A percentile compares a stretch with the other conserved stretches of the same genome.
Conservation (phyloP, 2,329 filamentous ascomycete species). For the Akanthomyces uredinophilus region DNA sequence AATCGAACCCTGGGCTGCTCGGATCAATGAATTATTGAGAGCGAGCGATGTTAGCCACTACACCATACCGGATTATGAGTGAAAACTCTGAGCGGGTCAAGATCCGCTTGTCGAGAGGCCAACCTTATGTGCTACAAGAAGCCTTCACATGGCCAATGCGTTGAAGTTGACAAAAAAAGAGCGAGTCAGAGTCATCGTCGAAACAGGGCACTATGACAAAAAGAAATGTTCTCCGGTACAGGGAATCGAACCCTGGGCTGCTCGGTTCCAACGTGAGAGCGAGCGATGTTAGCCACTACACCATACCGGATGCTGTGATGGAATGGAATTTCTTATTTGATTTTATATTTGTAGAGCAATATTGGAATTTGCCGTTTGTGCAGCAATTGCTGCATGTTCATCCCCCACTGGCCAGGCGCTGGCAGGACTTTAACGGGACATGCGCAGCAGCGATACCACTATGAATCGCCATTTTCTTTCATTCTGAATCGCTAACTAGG, state of each 20-base stretch:
- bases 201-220: conserved; percentile 3
- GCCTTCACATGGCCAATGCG: not conserved
- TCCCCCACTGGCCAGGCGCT: too few species aligned
- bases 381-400: too few species aligned
- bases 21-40: conserved; percentile 23
- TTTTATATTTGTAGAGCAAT: not conserved
- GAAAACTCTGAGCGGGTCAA: not conserved
- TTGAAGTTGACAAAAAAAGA: not conserved
- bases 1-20: conserved; percentile 20
- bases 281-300: conserved; percentile 35
- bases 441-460: too few species aligned
- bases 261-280: conserved; percentile 24
- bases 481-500: not conserved
- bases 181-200: too few species aligned
- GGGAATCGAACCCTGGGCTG: conserved; percentile 3
- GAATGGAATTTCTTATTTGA: not conserved
- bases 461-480: not conserved
- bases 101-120: not conserved
- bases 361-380: too few species aligned
- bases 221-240: conserved; percentile 16
- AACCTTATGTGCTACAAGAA: conserved; percentile 3
- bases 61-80: conserved; percentile 28
- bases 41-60: conserved; percentile 34
- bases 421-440: too few species aligned
- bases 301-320: conserved; percentile 27